Evolutionary conservation across 2,329 filamentous ascomycete genomes (phyloP), one percentile per base, ranked within the genome.

Genomic region (Fusarium sp.): DNA sequence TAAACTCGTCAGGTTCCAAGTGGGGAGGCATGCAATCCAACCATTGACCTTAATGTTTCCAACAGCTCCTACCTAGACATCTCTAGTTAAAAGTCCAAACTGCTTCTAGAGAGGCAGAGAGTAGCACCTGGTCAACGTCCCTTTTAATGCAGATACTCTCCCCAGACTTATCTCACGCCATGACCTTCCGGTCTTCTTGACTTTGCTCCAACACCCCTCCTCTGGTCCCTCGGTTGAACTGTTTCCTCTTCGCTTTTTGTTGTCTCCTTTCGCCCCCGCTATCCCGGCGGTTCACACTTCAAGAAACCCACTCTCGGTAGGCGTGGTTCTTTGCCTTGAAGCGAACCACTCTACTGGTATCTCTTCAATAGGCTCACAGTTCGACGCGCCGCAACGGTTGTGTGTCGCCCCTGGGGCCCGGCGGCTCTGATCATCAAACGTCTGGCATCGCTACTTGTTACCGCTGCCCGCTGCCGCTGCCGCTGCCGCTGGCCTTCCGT

Each of bases 71-170:
- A 51, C 55, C 64, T 63, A 51, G 65, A 68, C 56, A 68, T 63
- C 53, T 57, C 60, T 64, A 71, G 70, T 72, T 68, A 61, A 67
- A 70, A 62, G 59, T 67, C 53, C 69, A 42, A 67, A 67, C 50
- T 66, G 72, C 36, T 58, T 62, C 65, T 59, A 65, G 68, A 68
- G 47, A 65, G 71, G 55, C 50, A 61, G 44, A 68, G 33, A 41
- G 61, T 50, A 59, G 42, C 36, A 56, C 68, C 65, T 66, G 63
- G 69, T 58, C 70, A 58, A 69, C 61, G 63, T 75, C 69, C 75
- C 75, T 77, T 78, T 78, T 77, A 75, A 75, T 78, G 77, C 75
- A 78, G 75, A 70, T 76, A 75, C 74, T 78, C 64, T 78, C 75
- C 76, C 72, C 72, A 76, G 72, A 72, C 73, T 67, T 45, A 72